Evolutionary conservation across 306 rosid species (phyloP).

Genomic region (Betula pendula): DNA sequence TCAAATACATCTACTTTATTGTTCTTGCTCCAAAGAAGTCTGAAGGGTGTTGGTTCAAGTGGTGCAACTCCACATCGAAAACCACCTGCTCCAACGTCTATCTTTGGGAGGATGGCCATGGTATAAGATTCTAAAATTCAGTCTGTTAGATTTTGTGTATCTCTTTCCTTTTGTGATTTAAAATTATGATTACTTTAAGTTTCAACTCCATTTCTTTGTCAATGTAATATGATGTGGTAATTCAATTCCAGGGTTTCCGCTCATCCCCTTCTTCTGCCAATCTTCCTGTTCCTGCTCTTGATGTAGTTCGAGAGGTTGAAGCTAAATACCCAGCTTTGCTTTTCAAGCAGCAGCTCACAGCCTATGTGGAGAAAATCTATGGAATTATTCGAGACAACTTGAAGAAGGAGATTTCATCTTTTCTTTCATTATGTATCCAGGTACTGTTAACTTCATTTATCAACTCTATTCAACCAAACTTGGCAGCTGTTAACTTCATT

Average conservation of each 20-base stretch:
- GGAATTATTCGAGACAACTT: slow-evolving; percentile 96
- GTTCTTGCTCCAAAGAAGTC: slow-evolving; percentile 87
- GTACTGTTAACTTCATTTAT: slow-evolving; percentile 40
- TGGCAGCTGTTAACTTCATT: slow-evolving; percentile 20
- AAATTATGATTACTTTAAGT: background rate
- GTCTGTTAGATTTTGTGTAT: background rate
- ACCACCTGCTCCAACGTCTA: slow-evolving; percentile 82
- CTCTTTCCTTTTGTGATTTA: background rate
- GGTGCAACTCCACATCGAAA: slow-evolving; percentile 67
- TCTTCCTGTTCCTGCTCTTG: slow-evolving; percentile 62
- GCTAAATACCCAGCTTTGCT: slow-evolving; percentile 98
- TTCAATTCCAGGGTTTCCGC: slow-evolving; percentile 79
- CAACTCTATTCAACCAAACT: slow-evolving; percentile 12
- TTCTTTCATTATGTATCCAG: slow-evolving; percentile 89
- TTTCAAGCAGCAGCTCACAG: slow-evolving; percentile 99
- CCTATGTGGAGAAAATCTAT: slow-evolving; percentile 97
- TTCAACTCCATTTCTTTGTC: background rate
- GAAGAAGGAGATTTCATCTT: slow-evolving; percentile 82
- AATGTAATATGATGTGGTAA: slow-evolving; percentile 22
- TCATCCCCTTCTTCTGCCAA: slow-evolving; percentile 89
- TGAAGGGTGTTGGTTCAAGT: slow-evolving; percentile 62
- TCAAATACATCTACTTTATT: slow-evolving; percentile 88
- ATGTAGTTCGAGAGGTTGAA: slow-evolving; percentile 84
- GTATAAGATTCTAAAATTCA: slow-evolving; percentile 35
- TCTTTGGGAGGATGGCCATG: slow-evolving; percentile 99